Evolutionary conservation across 179 eudicot species (phyloP).

Genomic region (Heliamphora ciliata): DNA sequence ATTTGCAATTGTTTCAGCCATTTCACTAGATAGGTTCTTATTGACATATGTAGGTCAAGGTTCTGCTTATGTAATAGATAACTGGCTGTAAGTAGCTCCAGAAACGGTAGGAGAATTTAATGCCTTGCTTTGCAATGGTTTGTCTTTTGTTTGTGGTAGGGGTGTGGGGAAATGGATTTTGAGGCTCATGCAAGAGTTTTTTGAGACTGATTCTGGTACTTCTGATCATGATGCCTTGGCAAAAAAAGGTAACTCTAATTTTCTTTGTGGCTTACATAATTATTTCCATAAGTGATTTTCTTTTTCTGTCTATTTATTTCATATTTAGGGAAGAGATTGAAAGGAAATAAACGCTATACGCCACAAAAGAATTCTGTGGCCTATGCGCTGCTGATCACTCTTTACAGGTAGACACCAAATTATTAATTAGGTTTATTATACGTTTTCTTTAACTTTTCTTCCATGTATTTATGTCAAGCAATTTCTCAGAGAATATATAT

Average conservation of each 20-base stretch:
- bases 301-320: background rate
- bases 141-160: slow-evolving; percentile 32
- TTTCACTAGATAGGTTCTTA: slow-evolving; percentile 3
- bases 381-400: slow-evolving; percentile 72
- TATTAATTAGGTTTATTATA: background rate
- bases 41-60: background rate
- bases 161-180: slow-evolving; percentile 87
- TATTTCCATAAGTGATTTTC: background rate
- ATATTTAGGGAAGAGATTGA: slow-evolving; percentile 48
- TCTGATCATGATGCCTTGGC: slow-evolving; percentile 37
- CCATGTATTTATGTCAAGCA: background rate
- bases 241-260: slow-evolving; percentile 34
- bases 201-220: slow-evolving; percentile 33
- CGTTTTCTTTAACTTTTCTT: background rate
- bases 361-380: slow-evolving; percentile 91
- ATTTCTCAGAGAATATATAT: background rate
- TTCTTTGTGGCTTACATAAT: slow-evolving; percentile 1
- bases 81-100: slow-evolving; percentile 4
- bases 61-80: background rate
- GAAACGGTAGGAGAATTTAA: background rate
- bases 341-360: slow-evolving; percentile 45
- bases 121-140: background rate
- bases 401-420: slow-evolving; percentile 48
- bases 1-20: background rate
- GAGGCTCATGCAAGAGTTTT: slow-evolving; percentile 62